A percentile compares a stretch with the other conserved stretches of the same genome.
phyloP scores from a whole-genome alignment of 768 basidiomycete genomes.

The Tylopilus subfusipes region DNA sequence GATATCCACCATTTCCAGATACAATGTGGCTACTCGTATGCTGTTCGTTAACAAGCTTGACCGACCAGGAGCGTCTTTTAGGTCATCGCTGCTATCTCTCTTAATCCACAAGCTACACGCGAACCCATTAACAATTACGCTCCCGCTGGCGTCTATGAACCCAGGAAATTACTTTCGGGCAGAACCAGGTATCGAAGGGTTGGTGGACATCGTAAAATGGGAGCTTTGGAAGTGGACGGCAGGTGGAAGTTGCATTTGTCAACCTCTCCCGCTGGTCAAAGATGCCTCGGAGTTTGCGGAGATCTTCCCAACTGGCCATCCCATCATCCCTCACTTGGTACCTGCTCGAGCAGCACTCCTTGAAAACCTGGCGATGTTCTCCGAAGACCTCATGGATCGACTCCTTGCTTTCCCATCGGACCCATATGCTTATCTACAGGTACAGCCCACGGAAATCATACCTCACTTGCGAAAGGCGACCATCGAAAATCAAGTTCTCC shows the following conservation, averaged over 20 bases:
- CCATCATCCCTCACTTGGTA: slow-evolving; percentile 61
- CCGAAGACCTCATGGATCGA: slow-evolving; percentile 74
- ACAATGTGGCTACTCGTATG: slow-evolving; percentile 73
- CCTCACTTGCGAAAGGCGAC: slow-evolving; percentile 67
- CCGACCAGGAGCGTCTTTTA: slow-evolving; percentile 79
- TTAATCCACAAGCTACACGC: slow-evolving; percentile 73
- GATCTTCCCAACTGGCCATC: slow-evolving; percentile 58
- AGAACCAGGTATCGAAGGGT: slow-evolving; percentile 80
- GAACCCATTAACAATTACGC: slow-evolving; percentile 61
- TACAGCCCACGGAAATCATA: slow-evolving; percentile 52
- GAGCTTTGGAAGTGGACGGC: slow-evolving; percentile 73
- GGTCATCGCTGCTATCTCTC: slow-evolving; percentile 66
- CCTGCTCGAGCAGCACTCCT: slow-evolving; percentile 67
- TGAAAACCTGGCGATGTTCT: slow-evolving; percentile 77
- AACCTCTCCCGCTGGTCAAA: slow-evolving; percentile 49
- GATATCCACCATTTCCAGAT: slow-evolving; percentile 41
- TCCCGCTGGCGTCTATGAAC: slow-evolving; percentile 79
- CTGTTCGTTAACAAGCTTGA: slow-evolving; percentile 88
- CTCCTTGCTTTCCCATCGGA: slow-evolving; percentile 56
- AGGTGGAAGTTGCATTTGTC: slow-evolving; percentile 42
- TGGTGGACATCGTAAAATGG: slow-evolving; percentile 84
- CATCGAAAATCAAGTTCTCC: slow-evolving; percentile 61
- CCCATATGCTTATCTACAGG: slow-evolving; percentile 62
- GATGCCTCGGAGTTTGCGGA: slow-evolving; percentile 40
- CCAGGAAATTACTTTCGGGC: slow-evolving; percentile 60